These are phyloP conservation scores for Sclerotinia glacialis DNA, from an alignment of 2,329 filamentous ascomycete species.

Conservation along the genomic window DNA sequence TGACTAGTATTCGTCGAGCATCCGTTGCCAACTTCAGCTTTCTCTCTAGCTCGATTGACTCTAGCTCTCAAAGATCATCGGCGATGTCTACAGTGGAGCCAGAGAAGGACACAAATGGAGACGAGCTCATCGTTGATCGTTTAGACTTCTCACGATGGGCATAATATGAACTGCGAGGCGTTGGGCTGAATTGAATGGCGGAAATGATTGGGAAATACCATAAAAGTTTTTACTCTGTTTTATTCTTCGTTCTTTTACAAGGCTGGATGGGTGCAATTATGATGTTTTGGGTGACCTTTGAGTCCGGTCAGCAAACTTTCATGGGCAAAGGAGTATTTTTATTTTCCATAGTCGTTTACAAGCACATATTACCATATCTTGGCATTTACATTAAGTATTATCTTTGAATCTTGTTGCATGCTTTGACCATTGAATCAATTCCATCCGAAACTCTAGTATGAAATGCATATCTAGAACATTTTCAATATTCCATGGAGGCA, in stretches of 20 bases:
- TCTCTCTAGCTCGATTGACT: constrained; percentile 55
- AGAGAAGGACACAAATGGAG: constrained; percentile 42
- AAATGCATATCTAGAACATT: background rate
- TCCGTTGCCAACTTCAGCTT: constrained; percentile 67
- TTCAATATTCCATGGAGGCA: background rate
- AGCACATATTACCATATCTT: background rate
- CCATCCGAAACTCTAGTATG: background rate
- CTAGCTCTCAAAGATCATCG: constrained; percentile 58
- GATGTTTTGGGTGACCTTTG: background rate
- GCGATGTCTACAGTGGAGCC: constrained; percentile 55
- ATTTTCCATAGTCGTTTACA: background rate
- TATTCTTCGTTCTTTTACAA: background rate
- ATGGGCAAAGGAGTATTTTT: background rate
- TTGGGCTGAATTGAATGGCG: constrained; percentile 6
- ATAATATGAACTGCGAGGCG: constrained; percentile 26
- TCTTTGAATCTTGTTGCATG: background rate
- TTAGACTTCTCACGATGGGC: constrained; percentile 41
- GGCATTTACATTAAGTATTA: background rate
- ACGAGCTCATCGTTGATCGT: constrained; percentile 37
- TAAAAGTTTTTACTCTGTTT: constrained; percentile 28
- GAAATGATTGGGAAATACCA: constrained; percentile 31
- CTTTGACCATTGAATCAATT: background rate
- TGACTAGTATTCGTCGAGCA: constrained; percentile 58
- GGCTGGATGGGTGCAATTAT: background rate
- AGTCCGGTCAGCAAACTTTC: background rate